Conservation (phyloP, 805 yeast genomes). For the Saturnispora diversa region DNA sequence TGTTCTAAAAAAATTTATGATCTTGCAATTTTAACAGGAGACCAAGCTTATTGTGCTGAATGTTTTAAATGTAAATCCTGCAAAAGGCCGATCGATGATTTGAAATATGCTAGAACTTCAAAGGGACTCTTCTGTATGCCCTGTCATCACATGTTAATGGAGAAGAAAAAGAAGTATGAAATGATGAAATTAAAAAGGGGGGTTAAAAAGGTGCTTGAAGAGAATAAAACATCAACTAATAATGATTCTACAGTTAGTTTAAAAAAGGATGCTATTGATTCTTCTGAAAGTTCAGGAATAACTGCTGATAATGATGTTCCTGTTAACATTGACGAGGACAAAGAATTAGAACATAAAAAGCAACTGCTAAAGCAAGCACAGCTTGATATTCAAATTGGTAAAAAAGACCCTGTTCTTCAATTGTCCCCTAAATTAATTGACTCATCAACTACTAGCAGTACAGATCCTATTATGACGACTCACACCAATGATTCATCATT, state of each 20-base stretch:
- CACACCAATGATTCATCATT: constrained; percentile 8
- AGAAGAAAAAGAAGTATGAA: constrained; percentile 62
- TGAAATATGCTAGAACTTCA: constrained; percentile 85
- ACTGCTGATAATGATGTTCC: not conserved
- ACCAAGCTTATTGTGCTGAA: constrained; percentile 84
- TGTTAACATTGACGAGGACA: not conserved
- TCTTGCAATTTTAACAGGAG: constrained; percentile 89
- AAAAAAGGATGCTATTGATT: no score
- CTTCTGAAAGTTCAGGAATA: no score
- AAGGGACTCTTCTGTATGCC: constrained; percentile 89
- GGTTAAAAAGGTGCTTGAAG: constrained; percentile 7
- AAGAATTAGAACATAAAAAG: not conserved
- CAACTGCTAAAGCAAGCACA: not conserved
- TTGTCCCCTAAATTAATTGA: not conserved
- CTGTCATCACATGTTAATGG: constrained; percentile 79
- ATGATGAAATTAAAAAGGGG: constrained; percentile 31
- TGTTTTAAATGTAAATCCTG: constrained; percentile 91
- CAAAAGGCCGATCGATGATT: constrained; percentile 74
- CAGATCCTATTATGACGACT: not conserved
- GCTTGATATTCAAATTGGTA: not conserved
- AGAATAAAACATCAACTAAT: no score
- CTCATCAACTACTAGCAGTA: not conserved
- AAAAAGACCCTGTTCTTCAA: no score
- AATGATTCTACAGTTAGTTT: no score
- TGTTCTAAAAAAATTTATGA: constrained; percentile 87